Evolutionary conservation across 352 stramenopile genomes (phyloP), one percentile per base, ranked within the genome.

Genomic region (Aphanomyces astaci): DNA sequence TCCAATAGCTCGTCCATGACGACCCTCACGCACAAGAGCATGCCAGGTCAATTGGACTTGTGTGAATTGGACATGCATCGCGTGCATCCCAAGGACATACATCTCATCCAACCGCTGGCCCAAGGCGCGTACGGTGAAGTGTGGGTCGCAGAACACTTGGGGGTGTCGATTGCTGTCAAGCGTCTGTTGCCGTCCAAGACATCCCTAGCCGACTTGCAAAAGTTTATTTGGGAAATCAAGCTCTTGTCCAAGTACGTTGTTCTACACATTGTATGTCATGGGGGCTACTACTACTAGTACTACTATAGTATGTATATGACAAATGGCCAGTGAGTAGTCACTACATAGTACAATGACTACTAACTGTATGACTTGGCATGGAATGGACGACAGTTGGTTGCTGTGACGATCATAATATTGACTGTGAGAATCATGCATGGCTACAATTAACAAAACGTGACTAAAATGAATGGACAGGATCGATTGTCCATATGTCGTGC

Each of bases 51-150:
- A n/a, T 22, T 65, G 9, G 57, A 65, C 45, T 49, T 56, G 27
- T 36, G 30, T 1, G 30, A 65, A 19, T 31, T 65, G 17, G 57
- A 65, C 22, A 56, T 65, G 36, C 45, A 65, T 22, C 24, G 31
- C 25, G 22, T 65, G 5, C 15, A 22, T 55, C 19, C 31, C 15
- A 65, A 28, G 1, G 57, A 65, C 22, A 31, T 65, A 0, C 22
- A 2, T 1, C 36, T 65, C n/a, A 25, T 65, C 45, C 64, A 65
- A 24, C 24, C 36, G 31, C 71, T 94, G 68, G 88, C 79, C 24
- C 90, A 90, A 63, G 85, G 85, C 28, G 83, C 85, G 28, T 94
- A 89, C 43, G 85, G 85, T 2, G 85, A 94, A 54, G 85, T 94
- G 55, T 94, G 85, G 83, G 78, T 94, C 1, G 85, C 79, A 1